Conservation (phyloP, 495 filamentous ascomycete genomes). For the Penicillium macrosclerotiorum region DNA sequence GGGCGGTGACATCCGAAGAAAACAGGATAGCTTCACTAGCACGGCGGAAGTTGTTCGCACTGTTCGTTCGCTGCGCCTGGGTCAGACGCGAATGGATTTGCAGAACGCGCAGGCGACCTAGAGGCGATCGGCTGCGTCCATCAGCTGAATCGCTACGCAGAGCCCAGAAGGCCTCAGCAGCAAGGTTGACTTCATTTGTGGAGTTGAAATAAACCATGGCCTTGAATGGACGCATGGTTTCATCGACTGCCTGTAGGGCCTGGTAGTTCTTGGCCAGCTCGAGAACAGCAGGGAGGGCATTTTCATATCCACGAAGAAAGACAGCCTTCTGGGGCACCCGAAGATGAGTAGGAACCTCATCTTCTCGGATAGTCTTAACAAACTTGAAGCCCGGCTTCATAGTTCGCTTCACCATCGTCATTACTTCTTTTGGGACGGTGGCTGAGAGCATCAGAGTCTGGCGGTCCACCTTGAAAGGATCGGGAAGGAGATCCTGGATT, state of each 20-base stretch:
- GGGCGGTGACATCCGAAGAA: slow-evolving; percentile 90
- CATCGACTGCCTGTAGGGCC: slow-evolving; percentile 25
- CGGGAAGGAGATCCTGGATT: slow-evolving; percentile 67
- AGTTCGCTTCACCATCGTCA: slow-evolving; percentile 66
- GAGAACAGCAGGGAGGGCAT: slow-evolving; percentile 69
- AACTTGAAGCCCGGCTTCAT: slow-evolving; percentile 77
- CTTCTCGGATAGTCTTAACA: slow-evolving; percentile 73
- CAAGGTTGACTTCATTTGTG: slow-evolving; percentile 68
- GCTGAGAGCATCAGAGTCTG: slow-evolving; percentile 95
- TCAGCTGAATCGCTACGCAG: slow-evolving; percentile 35
- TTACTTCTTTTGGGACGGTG: slow-evolving; percentile 81
- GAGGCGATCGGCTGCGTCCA: slow-evolving; percentile 35
- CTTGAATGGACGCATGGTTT: slow-evolving; percentile 70
- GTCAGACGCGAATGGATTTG: slow-evolving; percentile 78
- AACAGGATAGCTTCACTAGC: slow-evolving; percentile 70
- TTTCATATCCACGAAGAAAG: slow-evolving; percentile 64
- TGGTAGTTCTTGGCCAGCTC: slow-evolving; percentile 67
- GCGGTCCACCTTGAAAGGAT: slow-evolving; percentile 56
- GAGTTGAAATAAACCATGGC: slow-evolving; percentile 87
- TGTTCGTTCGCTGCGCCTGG: slow-evolving; percentile 64
- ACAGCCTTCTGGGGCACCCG: slow-evolving; percentile 76
- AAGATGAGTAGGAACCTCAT: slow-evolving; percentile 82
- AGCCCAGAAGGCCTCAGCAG: slow-evolving; percentile 55
- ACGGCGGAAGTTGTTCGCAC: slow-evolving; percentile 68
- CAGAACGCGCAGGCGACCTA: slow-evolving; percentile 48